Evolutionary conservation across 2,329 filamentous ascomycete species (phyloP).

Genomic region (Chrysoporthe deuterocubensis): DNA sequence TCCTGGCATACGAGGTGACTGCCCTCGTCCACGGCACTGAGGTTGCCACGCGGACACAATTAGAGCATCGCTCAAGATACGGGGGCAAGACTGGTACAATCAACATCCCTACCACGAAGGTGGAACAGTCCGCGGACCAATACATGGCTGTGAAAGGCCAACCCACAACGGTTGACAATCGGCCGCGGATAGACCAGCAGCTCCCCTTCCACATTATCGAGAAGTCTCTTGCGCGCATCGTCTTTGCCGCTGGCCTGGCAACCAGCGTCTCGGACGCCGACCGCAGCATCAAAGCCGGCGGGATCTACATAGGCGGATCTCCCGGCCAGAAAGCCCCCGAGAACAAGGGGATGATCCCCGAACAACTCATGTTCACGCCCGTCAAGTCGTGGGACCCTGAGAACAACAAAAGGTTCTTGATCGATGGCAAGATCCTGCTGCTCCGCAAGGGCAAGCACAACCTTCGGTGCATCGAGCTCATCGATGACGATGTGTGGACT

Average conservation of each 20-base stretch:
- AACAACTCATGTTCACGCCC: constrained; percentile 62
- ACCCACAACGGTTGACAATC: constrained; percentile 46
- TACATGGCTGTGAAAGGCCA: constrained; percentile 30
- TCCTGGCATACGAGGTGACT: constrained; percentile 80
- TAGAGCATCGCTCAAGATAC: constrained; percentile 57
- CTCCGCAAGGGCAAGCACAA: constrained; percentile 68
- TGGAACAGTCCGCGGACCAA: constrained; percentile 15
- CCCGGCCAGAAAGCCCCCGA: constrained; percentile 38
- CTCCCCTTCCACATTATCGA: constrained; percentile 58
- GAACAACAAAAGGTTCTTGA: constrained; percentile 63
- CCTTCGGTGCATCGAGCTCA: constrained; percentile 62
- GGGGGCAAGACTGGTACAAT: constrained; percentile 33
- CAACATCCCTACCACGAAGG: not conserved
- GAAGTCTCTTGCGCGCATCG: constrained; percentile 62
- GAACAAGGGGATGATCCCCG: constrained; percentile 45
- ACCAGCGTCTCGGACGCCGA: constrained; percentile 60
- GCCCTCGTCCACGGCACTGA: constrained; percentile 74
- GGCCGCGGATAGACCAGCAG: constrained; percentile 57
- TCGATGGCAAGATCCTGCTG: constrained; percentile 63
- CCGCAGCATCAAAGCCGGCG: constrained; percentile 58
- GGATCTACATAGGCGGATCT: constrained; percentile 63
- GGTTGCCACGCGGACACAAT: constrained; percentile 66
- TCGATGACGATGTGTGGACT: constrained; percentile 59
- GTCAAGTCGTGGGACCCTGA: constrained; percentile 62
- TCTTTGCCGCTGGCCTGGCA: constrained; percentile 64